Conservation (phyloP, 805 yeast genomes). For the Yarrowia yakushimensis region DNA sequence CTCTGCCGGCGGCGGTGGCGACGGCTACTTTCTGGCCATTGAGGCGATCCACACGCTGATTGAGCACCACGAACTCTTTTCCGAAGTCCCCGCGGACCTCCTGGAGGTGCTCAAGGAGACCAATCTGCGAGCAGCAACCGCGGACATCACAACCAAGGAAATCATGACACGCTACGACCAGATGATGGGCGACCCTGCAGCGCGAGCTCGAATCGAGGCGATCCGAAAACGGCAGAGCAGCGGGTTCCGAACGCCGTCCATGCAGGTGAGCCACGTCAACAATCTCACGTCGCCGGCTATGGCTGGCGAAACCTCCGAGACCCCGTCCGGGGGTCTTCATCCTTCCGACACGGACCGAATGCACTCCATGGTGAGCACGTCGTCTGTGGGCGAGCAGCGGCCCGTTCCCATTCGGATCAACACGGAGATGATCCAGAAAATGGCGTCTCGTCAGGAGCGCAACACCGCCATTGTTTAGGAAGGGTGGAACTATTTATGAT, state of each 20-base stretch:
- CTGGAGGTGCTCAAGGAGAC: slow-evolving; percentile 48
- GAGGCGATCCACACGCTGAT: slow-evolving; percentile 85
- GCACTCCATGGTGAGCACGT: slow-evolving; percentile 25
- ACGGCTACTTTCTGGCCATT: slow-evolving; percentile 73
- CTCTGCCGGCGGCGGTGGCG: slow-evolving; percentile 30
- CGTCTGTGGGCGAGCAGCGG: slow-evolving; percentile 24
- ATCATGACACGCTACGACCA: slow-evolving; percentile 30
- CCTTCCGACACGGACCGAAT: not conserved
- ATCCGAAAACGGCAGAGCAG: slow-evolving; percentile 12
- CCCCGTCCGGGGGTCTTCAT: not conserved
- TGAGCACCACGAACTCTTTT: slow-evolving; percentile 72
- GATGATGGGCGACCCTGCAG: slow-evolving; percentile 18
- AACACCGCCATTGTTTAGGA: not conserved
- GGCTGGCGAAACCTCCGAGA: not conserved
- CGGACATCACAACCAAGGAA: slow-evolving; percentile 35
- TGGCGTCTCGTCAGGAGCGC: slow-evolving; percentile 27
- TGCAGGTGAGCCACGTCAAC: slow-evolving; percentile 9
- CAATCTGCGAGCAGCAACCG: slow-evolving; percentile 32
- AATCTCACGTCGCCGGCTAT: not conserved
- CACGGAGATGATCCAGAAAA: slow-evolving; percentile 26
- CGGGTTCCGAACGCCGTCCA: slow-evolving; percentile 13
- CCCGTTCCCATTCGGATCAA: slow-evolving; percentile 28
- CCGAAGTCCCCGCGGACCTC: slow-evolving; percentile 69
- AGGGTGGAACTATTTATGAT: slow-evolving; percentile 10
- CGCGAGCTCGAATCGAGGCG: not conserved